Evolutionary conservation across 1,284 basidiomycete species (phyloP).

Genomic region (Heliocybe sulcata): DNA sequence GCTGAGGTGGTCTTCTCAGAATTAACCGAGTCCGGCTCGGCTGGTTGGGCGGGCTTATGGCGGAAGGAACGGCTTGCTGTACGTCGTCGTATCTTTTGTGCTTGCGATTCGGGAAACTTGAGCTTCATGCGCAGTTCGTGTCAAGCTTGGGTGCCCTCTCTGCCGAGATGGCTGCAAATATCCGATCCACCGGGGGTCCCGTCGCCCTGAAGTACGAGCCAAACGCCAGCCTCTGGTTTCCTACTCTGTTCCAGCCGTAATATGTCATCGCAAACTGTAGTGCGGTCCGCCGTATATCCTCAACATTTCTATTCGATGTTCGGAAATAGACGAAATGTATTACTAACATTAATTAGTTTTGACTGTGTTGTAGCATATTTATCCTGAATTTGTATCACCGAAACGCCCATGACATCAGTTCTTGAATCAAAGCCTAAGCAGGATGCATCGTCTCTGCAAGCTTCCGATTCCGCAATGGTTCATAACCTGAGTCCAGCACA

Average conservation of each 20-base stretch:
- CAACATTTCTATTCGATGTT: slow-evolving; percentile 19
- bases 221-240: neutral
- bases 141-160: neutral
- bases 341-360: neutral
- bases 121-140: neutral
- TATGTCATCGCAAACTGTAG: neutral
- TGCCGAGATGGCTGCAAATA: neutral
- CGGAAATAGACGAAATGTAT: slow-evolving; percentile 17
- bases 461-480: neutral
- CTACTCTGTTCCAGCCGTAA: neutral
- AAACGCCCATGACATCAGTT: neutral
- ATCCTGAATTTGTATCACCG: neutral
- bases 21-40: slow-evolving; percentile 4
- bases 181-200: neutral
- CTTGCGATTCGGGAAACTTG: neutral
- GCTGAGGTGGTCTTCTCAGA: neutral
- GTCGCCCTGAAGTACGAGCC: neutral
- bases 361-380: neutral
- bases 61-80: neutral
- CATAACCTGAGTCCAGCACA: slow-evolving; percentile 25
- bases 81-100: neutral
- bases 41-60: slow-evolving; percentile 30
- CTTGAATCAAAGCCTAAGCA: neutral
- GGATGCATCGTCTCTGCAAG: neutral
- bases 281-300: neutral